These are phyloP conservation scores for Pseudohalonectria lignicola DNA, from an alignment of 2,329 filamentous ascomycete species.

Conservation along the genomic window DNA sequence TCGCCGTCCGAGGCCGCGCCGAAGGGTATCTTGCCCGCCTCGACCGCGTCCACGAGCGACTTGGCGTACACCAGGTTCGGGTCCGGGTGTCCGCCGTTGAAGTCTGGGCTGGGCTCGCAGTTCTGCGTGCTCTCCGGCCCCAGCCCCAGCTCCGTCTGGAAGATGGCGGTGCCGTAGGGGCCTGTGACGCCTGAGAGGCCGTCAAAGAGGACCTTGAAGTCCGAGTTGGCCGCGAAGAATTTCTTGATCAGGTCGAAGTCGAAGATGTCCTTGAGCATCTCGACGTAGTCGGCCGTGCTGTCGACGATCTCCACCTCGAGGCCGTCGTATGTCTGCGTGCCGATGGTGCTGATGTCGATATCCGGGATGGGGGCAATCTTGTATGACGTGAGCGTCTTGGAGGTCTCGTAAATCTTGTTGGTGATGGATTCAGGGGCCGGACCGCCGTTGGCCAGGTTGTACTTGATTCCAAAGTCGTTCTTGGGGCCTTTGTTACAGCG, in stretches of 20 bases:
- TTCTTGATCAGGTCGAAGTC: conserved; percentile 93
- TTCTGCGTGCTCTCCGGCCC: conserved; percentile 68
- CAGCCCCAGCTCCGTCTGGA: conserved; percentile 84
- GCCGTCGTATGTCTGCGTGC: conserved; percentile 70
- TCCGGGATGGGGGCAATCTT: conserved; percentile 83
- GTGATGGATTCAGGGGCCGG: conserved; percentile 93
- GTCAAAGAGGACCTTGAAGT: conserved; percentile 97
- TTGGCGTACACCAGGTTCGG: conserved; percentile 96
- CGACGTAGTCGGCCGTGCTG: conserved; percentile 81
- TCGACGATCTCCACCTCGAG: conserved; percentile 95
- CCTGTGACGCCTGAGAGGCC: conserved; percentile 91
- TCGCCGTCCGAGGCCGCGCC: conserved; percentile 95
- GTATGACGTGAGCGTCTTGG: conserved; percentile 84
- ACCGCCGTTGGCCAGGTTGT: conserved; percentile 94
- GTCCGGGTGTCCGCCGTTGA: conserved; percentile 94
- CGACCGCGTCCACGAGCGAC: conserved; percentile 85
- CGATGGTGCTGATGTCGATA: conserved; percentile 73
- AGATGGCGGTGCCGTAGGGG: conserved; percentile 89
- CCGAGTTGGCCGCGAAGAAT: conserved; percentile 75
- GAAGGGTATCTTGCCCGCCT: conserved; percentile 86
- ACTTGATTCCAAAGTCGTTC: conserved; percentile 99
- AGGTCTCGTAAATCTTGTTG: conserved; percentile 92
- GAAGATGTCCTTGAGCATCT: conserved; percentile 97
- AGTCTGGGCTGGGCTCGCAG: conserved; percentile 85
- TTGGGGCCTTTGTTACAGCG: conserved; percentile 53